phyloP scores from a whole-genome alignment of 129 eudicot species.

The Chrysanthemum seticuspe region DNA sequence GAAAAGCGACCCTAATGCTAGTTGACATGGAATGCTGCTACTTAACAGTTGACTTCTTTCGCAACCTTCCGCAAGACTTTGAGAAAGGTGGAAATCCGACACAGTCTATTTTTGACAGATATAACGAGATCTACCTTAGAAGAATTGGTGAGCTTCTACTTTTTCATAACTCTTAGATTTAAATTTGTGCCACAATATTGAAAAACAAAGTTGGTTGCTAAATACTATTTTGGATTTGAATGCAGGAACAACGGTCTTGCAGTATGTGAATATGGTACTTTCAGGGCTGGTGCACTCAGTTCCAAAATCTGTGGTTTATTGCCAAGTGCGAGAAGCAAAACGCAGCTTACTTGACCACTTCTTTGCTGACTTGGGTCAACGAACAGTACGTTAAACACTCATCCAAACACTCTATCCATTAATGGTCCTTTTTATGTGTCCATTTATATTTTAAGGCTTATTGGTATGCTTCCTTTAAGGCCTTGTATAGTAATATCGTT shows the following conservation, averaged over 20 bases:
- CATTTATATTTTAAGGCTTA: background rate
- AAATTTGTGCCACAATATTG: background rate
- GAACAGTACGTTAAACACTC: conserved; percentile 29
- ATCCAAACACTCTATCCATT: too few relatives aligned
- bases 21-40: conserved; percentile 60
- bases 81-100: conserved; percentile 54
- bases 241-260: conserved; percentile 35
- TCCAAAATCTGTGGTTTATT: conserved; percentile 53
- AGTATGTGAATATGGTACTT: conserved; percentile 49
- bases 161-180: background rate
- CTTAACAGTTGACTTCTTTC: conserved; percentile 46
- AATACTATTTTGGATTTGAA: background rate
- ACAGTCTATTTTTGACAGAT: conserved; percentile 42
- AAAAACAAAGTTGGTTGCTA: background rate
- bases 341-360: conserved; percentile 44
- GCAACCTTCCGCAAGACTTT: conserved; percentile 48
- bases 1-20: conserved; percentile 46
- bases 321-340: conserved; percentile 60
- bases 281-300: conserved; percentile 45
- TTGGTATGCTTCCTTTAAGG: background rate
- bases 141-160: conserved; percentile 36
- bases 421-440: background rate
- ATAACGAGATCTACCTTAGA: conserved; percentile 44
- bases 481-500: background rate
- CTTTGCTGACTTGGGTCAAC: conserved; percentile 47